Evolutionary conservation across 208 protist genomes (phyloP).

Genomic region (Wallacemonas sp.): DNA sequence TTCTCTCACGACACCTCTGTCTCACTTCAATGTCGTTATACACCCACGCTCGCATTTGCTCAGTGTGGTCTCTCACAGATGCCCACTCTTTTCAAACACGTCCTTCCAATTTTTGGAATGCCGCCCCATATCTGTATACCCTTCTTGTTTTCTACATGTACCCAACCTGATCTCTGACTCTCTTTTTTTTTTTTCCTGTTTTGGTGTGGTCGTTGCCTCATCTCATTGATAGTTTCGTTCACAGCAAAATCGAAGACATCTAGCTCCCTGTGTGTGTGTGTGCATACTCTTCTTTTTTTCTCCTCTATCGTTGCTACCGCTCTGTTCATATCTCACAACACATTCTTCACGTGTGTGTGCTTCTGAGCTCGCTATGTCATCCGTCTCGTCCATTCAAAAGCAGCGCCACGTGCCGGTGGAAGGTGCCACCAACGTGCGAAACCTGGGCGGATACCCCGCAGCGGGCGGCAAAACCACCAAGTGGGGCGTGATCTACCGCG

Average conservation of each 20-base stretch:
- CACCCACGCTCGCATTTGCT: too few species aligned
- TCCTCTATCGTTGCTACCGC: background rate
- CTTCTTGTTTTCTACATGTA: background rate
- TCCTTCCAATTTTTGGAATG: background rate
- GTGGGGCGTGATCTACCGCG: slow-evolving; percentile 45
- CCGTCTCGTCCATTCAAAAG: slow-evolving; percentile 18
- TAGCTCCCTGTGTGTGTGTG: background rate
- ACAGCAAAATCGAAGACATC: background rate
- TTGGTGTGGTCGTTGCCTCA: background rate
- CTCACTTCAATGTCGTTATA: too few species aligned
- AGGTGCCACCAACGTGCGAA: slow-evolving; percentile 42
- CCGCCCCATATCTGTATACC: background rate
- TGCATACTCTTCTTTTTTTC: background rate
- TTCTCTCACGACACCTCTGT: too few species aligned
- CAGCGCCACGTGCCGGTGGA: slow-evolving; percentile 28
- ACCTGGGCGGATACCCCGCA: slow-evolving; percentile 42
- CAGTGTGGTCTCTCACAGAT: background rate
- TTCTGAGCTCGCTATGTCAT: background rate
- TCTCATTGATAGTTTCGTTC: background rate
- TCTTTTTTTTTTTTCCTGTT: background rate
- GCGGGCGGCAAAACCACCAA: slow-evolving; percentile 27
- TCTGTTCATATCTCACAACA: too few species aligned
- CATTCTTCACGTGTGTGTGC: background rate
- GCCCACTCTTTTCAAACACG: too few species aligned
- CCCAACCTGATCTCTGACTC: background rate